Base-by-base conservation (phyloP, 225 moss, liverwort and hornwort species). In the Ulota crispa region DNA sequence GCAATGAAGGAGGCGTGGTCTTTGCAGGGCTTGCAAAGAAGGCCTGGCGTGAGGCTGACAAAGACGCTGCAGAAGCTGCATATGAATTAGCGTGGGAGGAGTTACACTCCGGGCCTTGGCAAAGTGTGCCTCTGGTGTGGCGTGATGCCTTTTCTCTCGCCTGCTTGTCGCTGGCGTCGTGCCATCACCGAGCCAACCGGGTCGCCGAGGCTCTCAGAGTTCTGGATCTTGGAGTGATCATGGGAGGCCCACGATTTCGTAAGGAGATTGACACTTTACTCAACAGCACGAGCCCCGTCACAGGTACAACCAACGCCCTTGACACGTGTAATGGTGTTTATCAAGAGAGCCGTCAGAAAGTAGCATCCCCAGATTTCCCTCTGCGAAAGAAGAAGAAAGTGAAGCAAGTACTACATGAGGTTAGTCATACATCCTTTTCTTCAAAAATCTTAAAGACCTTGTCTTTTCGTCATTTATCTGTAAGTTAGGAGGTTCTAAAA, bases 71-170 rank as follows among this genome's bases (percentile, higher is more conserved):
- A 76, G 95, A 95, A 79, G 95, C 92, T 85, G 93, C 95, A 7
- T 92, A 99, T 73, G 95, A 99, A 55, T 81, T 99, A 87, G 94
- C 98, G 18, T 99, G 98, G 98, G 98, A 99, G 92, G 94, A 99
- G 84, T 89, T 99, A 59, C 95, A 99, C 80, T 70, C 88, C 10
- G 94, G 92, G 7, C 92, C 98, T 0, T 96, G 98, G 98, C 92
- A 92, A 57, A 88, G 61, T 54, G 95, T 95, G 67, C 85, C 90
- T 73, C 15, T 87, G 2, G 92, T 94, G 34, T 99, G 98, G 98
- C 91, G 93, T 67, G 95, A 99, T 84, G 98, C 98, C 16, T 99
- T 93, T 11, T 85, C 98, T 37, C 87, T 99, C 41, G 87, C 94
- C 53, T 94, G 95, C 83, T 85, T 95, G 68, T 84, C 85, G 72